A percentile compares a stretch with the other conserved stretches of the same genome.
Conservation (phyloP, 371 early-diverging fungal species). For the Mortierella sp. region DNA sequence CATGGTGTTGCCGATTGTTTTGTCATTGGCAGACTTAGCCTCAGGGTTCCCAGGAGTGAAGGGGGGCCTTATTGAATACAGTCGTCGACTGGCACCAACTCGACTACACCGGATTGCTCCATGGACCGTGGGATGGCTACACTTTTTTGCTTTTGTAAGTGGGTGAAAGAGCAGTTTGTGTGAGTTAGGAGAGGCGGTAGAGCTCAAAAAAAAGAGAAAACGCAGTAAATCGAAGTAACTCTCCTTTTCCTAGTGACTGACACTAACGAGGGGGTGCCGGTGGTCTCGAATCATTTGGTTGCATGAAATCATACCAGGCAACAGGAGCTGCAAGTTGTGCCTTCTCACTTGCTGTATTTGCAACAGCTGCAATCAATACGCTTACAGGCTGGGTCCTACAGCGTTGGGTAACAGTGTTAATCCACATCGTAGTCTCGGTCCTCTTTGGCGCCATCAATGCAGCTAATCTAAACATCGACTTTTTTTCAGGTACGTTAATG, state of each 20-base stretch:
- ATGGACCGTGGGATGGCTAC: conserved; percentile 40
- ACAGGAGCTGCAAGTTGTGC: conserved; percentile 28
- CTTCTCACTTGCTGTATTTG: conserved; percentile 33
- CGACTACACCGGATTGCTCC: conserved; percentile 19
- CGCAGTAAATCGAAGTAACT: background rate
- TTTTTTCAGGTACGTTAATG: conserved; percentile 20
- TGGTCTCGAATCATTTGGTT: too few relatives aligned
- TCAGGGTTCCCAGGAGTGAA: conserved; percentile 33
- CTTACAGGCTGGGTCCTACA: conserved; percentile 16
- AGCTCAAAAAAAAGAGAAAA: background rate
- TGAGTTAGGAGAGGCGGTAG: background rate
- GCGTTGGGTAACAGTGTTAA: conserved; percentile 26
- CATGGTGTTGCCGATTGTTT: conserved; percentile 21
- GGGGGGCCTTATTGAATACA: conserved; percentile 38
- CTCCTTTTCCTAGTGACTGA: background rate
- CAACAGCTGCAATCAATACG: conserved; percentile 15
- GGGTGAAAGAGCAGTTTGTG: background rate
- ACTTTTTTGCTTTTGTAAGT: conserved; percentile 42
- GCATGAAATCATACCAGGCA: background rate
- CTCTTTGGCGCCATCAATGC: conserved; percentile 34
- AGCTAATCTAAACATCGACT: conserved; percentile 10
- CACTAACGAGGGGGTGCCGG: background rate
- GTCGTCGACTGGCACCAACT: conserved; percentile 34
- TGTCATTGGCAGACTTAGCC: conserved; percentile 36
- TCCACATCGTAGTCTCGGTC: conserved; percentile 20